Evolutionary conservation across 179 eudicot genomes (phyloP), one percentile per base, ranked within the genome.

Genomic region (Actinidia arguta): DNA sequence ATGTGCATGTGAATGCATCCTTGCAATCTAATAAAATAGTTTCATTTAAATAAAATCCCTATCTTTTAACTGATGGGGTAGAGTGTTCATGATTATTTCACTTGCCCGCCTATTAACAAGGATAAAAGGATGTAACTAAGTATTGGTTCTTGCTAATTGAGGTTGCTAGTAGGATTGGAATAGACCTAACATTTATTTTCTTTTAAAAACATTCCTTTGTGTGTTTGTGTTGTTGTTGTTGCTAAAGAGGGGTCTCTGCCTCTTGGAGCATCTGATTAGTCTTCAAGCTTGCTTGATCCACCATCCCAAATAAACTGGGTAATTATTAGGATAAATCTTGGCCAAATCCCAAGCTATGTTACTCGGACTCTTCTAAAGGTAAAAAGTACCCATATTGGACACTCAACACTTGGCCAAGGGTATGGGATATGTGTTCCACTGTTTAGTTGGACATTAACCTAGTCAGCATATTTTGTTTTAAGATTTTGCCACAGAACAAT

Each of bases 91-190:
- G 50, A 4, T 69, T 69, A 17, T 20, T 69, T 42, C 73, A 69
- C 3, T 66, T 66, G 46, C 18, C 27, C 22, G 7, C 20, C 6
- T 71, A 47, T 5, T 71, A 4, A 6, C 0, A 47, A n/a, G 55
- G 75, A 13, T 2, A 71, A 47, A 71, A 71, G 18, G 20, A 73
- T 71, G n/a, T n/a, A n/a, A 50, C 55, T 22, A 22, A 10, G 22
- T 11, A 73, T 48, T 47, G 58, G 39, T 47, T 58, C 76, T 73
- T n/a, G 58, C 12, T 11, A 73, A 73, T 73, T 52, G 27, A 73
- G 25, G 76, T 73, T 22, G 24, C 76, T 48, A 50, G 58, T 39
- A 3, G 76, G 76, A 22, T 14, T 73, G 58, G 42, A 73, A 20
- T 48, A 44, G 50, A 69, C 50, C n/a, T 18, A 2, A 18, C 46